These are phyloP conservation scores for Cladophialophora bantiana DNA, from an alignment of 2,329 filamentous ascomycete species.

Conservation along the genomic window DNA sequence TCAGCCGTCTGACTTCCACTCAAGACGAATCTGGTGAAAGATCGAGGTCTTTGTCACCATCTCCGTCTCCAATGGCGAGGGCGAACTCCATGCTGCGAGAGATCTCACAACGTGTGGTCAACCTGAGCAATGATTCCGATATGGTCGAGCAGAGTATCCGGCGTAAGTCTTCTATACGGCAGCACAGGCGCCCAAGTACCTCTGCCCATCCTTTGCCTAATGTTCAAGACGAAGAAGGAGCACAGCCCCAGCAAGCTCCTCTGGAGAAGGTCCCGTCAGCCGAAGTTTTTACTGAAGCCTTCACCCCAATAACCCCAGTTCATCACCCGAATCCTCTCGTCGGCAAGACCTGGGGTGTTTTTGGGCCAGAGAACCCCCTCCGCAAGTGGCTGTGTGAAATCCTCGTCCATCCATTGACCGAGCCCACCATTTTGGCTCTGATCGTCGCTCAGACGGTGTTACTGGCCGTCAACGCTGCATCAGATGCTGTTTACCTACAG, in stretches of 20 bases:
- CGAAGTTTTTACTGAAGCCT: conserved; percentile 27
- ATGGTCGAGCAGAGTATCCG: conserved; percentile 75
- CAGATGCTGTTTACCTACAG: conserved; percentile 69
- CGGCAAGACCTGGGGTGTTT: conserved; percentile 84
- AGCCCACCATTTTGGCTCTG: conserved; percentile 83
- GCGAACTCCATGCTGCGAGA: conserved; percentile 78
- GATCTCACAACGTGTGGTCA: conserved; percentile 98
- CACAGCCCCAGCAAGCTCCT: conserved; percentile 41
- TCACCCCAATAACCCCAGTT: conserved; percentile 22
- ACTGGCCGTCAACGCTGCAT: conserved; percentile 80
- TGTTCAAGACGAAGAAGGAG: conserved; percentile 31
- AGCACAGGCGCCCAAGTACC: conserved; percentile 33
- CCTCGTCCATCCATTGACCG: conserved; percentile 83
- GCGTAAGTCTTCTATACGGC: conserved; percentile 57
- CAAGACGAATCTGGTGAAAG: conserved; percentile 54
- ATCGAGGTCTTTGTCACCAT: conserved; percentile 67
- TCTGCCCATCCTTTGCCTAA: conserved; percentile 22
- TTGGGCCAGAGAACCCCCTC: conserved; percentile 77
- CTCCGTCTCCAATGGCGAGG: conserved; percentile 69
- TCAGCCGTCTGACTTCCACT: conserved; percentile 51
- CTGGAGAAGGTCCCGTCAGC: conserved; percentile 48
- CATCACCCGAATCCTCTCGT: conserved; percentile 74
- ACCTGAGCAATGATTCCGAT: conserved; percentile 92
- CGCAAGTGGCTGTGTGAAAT: conserved; percentile 79
- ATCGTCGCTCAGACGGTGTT: conserved; percentile 89